Base-by-base conservation (phyloP, 495 filamentous ascomycete species). In the Neurospora africana region DNA sequence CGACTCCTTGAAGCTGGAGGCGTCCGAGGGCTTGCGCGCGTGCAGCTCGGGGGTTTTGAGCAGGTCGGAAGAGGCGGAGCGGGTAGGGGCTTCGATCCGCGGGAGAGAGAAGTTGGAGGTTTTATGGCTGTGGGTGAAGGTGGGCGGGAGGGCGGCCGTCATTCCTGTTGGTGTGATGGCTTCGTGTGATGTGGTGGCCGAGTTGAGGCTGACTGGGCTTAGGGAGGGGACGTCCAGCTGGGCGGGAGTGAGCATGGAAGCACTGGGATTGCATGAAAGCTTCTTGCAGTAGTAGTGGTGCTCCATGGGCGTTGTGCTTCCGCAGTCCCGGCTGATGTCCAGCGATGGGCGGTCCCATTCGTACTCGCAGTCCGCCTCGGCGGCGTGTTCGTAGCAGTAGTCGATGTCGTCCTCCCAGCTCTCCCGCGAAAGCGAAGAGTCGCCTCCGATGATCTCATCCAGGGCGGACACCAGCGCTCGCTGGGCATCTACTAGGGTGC, bases 401-500 rank as follows among this genome's bases (percentile, higher is more conserved):
- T 97, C 94, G 75, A 98, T 95, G 75, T 94, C 93, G 58, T 94
- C 92, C 76, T 98, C 95, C 95, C 95, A 98, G 27, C 86, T 90
- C 61, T 89, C 87, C 43, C 77, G 76, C 8, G 71, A 35, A 9
- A 76, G 36, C 5, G 75, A 71, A 58, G 47, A 33, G n/a, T 89
- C 87, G 35, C 86, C 78, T 7, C 77, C 72, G 9, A 79, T 78
- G 68, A 80, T 73, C 19, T 84, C 77, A 5, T 76, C 78, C 39
- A 78, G 19, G 9, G 74, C 76, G 15, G 72, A 77, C 53, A 72
- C 74, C 23, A 82, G 72, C 8, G 78, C 76, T 11, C 76, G 77
- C 71, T 81, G 80, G 8, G 79, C 78, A 7, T 79, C 78, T n/a
- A 78, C 68, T 35, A 83, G 40, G 68, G 83, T 80, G 27, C 83